phyloP scores from a whole-genome alignment of 805 yeast species.

The Grigorovia yakushimaensis region DNA sequence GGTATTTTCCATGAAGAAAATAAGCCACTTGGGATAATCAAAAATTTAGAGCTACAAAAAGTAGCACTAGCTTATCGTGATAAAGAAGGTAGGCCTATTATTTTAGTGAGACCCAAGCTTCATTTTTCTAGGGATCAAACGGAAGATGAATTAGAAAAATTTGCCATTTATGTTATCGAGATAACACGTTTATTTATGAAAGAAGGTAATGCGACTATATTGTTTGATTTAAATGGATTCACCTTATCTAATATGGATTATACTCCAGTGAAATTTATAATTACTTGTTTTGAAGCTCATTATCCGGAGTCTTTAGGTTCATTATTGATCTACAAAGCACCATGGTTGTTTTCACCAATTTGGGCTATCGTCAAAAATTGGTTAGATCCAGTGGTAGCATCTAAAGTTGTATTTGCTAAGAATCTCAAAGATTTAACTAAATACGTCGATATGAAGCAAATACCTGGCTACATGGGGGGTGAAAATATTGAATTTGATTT shows the following conservation, averaged over 20 bases:
- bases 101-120: slow-evolving; percentile 65
- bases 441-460: slow-evolving; percentile 45
- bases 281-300: slow-evolving; percentile 86
- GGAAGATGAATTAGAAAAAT: slow-evolving; percentile 62
- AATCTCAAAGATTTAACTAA: slow-evolving; percentile 54
- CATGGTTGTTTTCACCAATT: slow-evolving; percentile 91
- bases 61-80: slow-evolving; percentile 71
- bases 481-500: slow-evolving; percentile 42
- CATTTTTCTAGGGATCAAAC: slow-evolving; percentile 65
- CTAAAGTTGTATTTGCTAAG: slow-evolving; percentile 80
- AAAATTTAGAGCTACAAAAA: slow-evolving; percentile 47
- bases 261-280: slow-evolving; percentile 79
- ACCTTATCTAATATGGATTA: slow-evolving; percentile 90
- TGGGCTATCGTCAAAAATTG: slow-evolving; percentile 90
- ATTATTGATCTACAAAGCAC: slow-evolving; percentile 83
- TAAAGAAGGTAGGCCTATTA: slow-evolving; percentile 64
- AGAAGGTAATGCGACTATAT: slow-evolving; percentile 72
- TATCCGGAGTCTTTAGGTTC: slow-evolving; percentile 90
- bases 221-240: slow-evolving; percentile 82
- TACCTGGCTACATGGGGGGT: slow-evolving; percentile 75
- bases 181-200: slow-evolving; percentile 63
- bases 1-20: slow-evolving; percentile 40
- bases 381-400: slow-evolving; percentile 94
- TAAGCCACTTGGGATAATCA: slow-evolving; percentile 34
- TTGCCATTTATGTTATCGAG: slow-evolving; percentile 70